Evolutionary conservation across 2,329 filamentous ascomycete species (phyloP), one percentile per base, ranked within the genome.

Genomic region (Incumbomyces lentus): DNA sequence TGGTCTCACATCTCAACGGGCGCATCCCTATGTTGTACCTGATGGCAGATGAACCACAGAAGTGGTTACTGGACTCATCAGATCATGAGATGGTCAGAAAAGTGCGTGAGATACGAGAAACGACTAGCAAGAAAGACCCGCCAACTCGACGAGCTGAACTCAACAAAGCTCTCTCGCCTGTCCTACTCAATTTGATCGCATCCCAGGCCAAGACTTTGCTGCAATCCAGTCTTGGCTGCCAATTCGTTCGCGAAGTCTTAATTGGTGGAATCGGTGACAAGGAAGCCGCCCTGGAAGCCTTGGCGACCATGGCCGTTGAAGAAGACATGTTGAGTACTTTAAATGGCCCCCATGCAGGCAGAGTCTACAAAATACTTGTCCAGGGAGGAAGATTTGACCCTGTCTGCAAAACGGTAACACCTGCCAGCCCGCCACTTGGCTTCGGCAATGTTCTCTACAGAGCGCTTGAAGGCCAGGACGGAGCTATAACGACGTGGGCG

Each of bases 81-180:
- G 82, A 88, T 52, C 67, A 86, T 31, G 77, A 83, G 46, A 66
- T 92, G 12, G 70, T 98, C 3, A 72, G 78, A 48, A 84, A 95
- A 63, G 69, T 95, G 18, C 83, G 86, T 59, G 76, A 79, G 46
- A 83, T 94, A 52, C 81, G 92, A 45, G 78, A 81, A 56, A 81
- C 76, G 12, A 96, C 89, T 1, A 94, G 86, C 53, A 98, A 96
- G 70, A 98, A 98, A 67, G 87, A 95, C 48, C 74, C 86, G 0
- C 81, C 83, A 45, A 67, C 76, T 17, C 79, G 92, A 49, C 79
- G 84, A 48, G 74, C 78, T 56, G 92, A 95, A 63, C 71, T 98
- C 35, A 71, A 86, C 17, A 78, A 80, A 49, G 75, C 80, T 10
- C 69, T 94, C 22, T 88, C 87, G 1, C 80, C 85, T 1, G 76